phyloP scores from a whole-genome alignment of 2,329 filamentous ascomycete species.

The Penicillium verrucosum region DNA sequence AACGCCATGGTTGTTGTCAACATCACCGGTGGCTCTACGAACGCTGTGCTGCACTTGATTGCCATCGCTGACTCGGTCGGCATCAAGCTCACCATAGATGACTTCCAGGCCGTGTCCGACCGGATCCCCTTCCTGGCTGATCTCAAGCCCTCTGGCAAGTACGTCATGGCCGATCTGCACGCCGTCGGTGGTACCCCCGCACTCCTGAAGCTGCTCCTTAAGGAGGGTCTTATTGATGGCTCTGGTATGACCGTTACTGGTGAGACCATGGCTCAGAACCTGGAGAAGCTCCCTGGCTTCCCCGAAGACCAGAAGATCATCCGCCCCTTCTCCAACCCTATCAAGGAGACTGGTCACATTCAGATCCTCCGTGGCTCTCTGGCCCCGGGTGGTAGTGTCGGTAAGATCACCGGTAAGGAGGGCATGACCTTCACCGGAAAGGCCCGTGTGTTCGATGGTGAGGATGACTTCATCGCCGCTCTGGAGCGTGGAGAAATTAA shows the following conservation, averaged over 20 bases:
- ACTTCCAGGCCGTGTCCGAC: constrained; percentile 80
- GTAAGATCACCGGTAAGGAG: constrained; percentile 76
- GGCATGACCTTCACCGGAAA: constrained; percentile 65
- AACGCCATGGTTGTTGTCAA: constrained; percentile 81
- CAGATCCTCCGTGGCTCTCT: constrained; percentile 69
- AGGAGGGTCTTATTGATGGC: constrained; percentile 58
- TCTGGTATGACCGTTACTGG: constrained; percentile 61
- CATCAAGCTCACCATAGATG: constrained; percentile 77
- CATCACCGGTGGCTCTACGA: constrained; percentile 80
- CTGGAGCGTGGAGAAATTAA: constrained; percentile 67
- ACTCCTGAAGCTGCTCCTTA: constrained; percentile 57
- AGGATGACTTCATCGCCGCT: constrained; percentile 66
- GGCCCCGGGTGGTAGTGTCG: constrained; percentile 67
- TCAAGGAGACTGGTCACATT: constrained; percentile 69
- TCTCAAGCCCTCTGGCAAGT: constrained; percentile 71
- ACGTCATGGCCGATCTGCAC: constrained; percentile 59
- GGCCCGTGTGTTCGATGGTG: constrained; percentile 66
- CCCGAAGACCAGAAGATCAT: constrained; percentile 69
- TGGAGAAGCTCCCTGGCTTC: constrained; percentile 60
- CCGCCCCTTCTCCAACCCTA: constrained; percentile 63
- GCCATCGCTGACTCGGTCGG: constrained; percentile 79
- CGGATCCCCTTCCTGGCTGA: constrained; percentile 76
- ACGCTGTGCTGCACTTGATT: constrained; percentile 79
- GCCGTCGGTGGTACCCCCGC: constrained; percentile 57
- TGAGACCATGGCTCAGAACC: constrained; percentile 57